phyloP scores from a whole-genome alignment of 2,329 filamentous ascomycete species.

The Colletotrichum theobromicola region DNA sequence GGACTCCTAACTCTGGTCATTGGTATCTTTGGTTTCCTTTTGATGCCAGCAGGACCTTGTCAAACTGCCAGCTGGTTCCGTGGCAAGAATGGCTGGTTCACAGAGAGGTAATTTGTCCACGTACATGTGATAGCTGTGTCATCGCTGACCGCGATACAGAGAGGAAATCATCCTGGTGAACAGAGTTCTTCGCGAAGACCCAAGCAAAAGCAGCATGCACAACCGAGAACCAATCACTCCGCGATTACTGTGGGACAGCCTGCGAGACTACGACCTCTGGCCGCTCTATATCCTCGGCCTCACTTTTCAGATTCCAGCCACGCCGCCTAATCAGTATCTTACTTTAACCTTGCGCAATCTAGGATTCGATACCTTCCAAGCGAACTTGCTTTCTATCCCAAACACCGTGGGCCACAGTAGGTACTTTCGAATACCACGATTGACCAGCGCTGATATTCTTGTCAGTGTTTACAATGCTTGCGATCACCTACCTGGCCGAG shows the following conservation, averaged over 20 bases:
- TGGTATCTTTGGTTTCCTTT: constrained; percentile 56
- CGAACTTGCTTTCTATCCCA: constrained; percentile 69
- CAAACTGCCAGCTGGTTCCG: constrained; percentile 61
- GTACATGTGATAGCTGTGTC: not conserved
- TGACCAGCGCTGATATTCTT: not conserved
- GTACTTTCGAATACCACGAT: not conserved
- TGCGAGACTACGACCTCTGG: constrained; percentile 55
- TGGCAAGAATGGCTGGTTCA: constrained; percentile 64
- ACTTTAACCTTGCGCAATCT: constrained; percentile 62
- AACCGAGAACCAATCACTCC: constrained; percentile 62
- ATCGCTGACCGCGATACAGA: constrained; percentile 24
- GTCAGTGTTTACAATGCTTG: constrained; percentile 46
- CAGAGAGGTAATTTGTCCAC: constrained; percentile 38
- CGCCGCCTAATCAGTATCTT: constrained; percentile 57
- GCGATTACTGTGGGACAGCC: constrained; percentile 52
- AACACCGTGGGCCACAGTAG: constrained; percentile 40
- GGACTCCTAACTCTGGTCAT: constrained; percentile 49
- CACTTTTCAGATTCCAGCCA: constrained; percentile 57
- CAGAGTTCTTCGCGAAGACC: constrained; percentile 62
- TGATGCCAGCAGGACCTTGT: constrained; percentile 58
- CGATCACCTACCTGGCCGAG: constrained; percentile 49
- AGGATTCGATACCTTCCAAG: constrained; percentile 64
- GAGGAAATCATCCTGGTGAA: constrained; percentile 68
- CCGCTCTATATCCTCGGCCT: constrained; percentile 60
- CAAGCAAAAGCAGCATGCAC: constrained; percentile 64